phyloP scores from a whole-genome alignment of 768 basidiomycete genomes.

The Lactifluus subvellereus region DNA sequence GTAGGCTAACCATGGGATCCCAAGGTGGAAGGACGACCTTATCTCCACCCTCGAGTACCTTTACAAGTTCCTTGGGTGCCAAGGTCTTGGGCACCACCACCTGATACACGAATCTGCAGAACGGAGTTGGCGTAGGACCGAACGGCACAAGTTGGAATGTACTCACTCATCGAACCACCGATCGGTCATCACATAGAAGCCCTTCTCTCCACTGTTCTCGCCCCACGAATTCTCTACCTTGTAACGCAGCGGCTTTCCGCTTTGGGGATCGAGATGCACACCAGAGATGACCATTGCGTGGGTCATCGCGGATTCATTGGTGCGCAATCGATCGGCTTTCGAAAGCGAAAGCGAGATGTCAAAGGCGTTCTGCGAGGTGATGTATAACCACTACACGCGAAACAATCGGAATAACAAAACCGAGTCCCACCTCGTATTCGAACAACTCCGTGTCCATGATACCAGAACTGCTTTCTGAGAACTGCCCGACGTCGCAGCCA shows the following conservation, averaged over 20 bases:
- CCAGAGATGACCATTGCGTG: slow-evolving; percentile 95
- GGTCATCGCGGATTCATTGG: slow-evolving; percentile 86
- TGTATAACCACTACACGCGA: neutral
- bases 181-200: slow-evolving; percentile 90
- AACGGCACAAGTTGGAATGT: neutral
- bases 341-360: slow-evolving; percentile 72
- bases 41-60: slow-evolving; percentile 68
- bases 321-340: slow-evolving; percentile 80
- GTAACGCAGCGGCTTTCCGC: slow-evolving; percentile 79
- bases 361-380: slow-evolving; percentile 58
- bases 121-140: neutral
- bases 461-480: slow-evolving; percentile 59
- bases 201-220: slow-evolving; percentile 66
- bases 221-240: slow-evolving; percentile 98
- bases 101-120: slow-evolving; percentile 81
- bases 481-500: slow-evolving; percentile 93
- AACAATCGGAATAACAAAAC: neutral
- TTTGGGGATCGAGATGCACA: slow-evolving; percentile 71
- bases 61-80: slow-evolving; percentile 74
- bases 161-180: slow-evolving; percentile 87
- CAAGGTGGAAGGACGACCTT: slow-evolving; percentile 72
- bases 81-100: slow-evolving; percentile 80
- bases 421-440: slow-evolving; percentile 61
- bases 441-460: slow-evolving; percentile 85
- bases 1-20: slow-evolving; percentile 74